phyloP scores from a whole-genome alignment of 169 alveolate genomes.

The Cryptosporidium tyzzeri region DNA sequence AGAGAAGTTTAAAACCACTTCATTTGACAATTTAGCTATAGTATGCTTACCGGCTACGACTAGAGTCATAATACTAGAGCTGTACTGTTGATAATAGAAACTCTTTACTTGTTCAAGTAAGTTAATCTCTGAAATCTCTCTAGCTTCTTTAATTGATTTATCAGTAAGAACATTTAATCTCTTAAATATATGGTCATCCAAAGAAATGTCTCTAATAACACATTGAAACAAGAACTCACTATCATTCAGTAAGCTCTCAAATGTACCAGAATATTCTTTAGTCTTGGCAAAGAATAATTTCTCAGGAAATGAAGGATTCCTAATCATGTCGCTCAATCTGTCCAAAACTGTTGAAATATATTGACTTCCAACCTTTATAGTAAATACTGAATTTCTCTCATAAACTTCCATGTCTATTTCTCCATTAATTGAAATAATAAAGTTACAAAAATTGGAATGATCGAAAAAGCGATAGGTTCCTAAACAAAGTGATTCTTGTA shows the following conservation, averaged over 20 bases:
- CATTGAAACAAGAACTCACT: slow-evolving; percentile 8
- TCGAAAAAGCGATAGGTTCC: slow-evolving; percentile 23
- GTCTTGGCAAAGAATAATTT: slow-evolving; percentile 4
- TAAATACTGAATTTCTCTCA: slow-evolving; percentile 10
- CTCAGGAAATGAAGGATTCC: slow-evolving; percentile 32
- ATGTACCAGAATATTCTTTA: slow-evolving; percentile 6
- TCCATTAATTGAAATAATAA: not conserved
- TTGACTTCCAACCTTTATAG: not conserved
- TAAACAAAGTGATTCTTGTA: slow-evolving; percentile 14
- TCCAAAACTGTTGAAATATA: slow-evolving; percentile 5
- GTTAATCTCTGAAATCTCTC: slow-evolving; percentile 18
- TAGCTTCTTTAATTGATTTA: slow-evolving; percentile 4
- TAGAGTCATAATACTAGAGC: slow-evolving; percentile 29
- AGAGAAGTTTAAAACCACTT: slow-evolving; percentile 12
- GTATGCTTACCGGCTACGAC: not conserved
- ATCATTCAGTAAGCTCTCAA: not conserved
- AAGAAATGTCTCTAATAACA: not conserved
- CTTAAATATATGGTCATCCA: slow-evolving; percentile 6
- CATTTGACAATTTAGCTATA: not conserved
- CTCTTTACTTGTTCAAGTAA: slow-evolving; percentile 24
- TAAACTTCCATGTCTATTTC: not conserved
- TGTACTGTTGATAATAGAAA: not conserved
- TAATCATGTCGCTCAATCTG: slow-evolving; percentile 10
- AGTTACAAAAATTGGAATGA: slow-evolving; percentile 11
- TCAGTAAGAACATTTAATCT: slow-evolving; percentile 15